Base-by-base conservation (phyloP, 2,329 filamentous ascomycete genomes). In the Stagonosporopsis rhizophila region DNA sequence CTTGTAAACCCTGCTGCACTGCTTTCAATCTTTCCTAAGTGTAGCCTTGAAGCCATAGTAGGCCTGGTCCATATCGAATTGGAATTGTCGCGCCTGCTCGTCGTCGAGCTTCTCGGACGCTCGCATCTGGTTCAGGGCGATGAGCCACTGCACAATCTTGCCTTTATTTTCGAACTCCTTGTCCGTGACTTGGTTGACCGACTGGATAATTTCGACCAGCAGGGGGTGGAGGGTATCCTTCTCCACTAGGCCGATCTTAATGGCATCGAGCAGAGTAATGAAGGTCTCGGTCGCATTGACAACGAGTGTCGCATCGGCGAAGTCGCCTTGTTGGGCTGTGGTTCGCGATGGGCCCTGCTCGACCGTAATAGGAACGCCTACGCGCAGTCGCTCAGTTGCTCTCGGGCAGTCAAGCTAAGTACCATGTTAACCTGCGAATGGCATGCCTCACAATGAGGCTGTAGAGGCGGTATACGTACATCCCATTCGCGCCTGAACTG, bases 111-210 rank as follows among this genome's bases (percentile, higher is more conserved):
- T 92, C 70, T 98, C 93, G 1, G 92, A 92, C 8, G 93, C 95
- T 72, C 91, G 91, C 95, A 99, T 98, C 78, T 97, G 93, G 74
- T 99, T 99, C 62, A 99, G 81, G 6, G 91, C 90, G 69, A 99
- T 99, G 64, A 99, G 83, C 95, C 95, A 99, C 75, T 97, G 93
- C 53, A 99, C 92, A 67, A 99, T 98, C 83, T 98, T 98, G 67
- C 91, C 92, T 65, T 96, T 89, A 72, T 89, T 93, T 66, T 98
- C 93, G 74, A 99, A 99, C 69, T 98, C 94, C 60, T 89, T 86
- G 74, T 96, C 92, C 3, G 94, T 97, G 61, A 99, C 95, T 72
- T 96, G 95, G 78, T 98, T 98, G 62, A 97, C 94, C 2, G 92
- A 93, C 71, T 97, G 94, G 59, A 99, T 99, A 17, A 97, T 92